Evolutionary conservation across 441 rosid genomes (phyloP).

Genomic region (Populus hybrid): DNA sequence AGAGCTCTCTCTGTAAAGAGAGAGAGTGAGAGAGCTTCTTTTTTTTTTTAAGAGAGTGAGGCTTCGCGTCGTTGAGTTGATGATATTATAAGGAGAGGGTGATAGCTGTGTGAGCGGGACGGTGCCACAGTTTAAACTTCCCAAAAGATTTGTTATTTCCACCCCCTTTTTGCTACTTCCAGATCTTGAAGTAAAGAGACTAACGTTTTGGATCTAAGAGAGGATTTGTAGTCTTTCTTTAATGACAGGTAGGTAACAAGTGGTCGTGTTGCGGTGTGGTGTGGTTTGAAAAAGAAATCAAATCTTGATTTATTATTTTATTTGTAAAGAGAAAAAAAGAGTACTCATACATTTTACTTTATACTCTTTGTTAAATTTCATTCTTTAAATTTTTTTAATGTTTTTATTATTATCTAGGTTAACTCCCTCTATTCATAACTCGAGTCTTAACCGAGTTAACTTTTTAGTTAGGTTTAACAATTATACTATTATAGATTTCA

Average conservation of each 20-base stretch:
- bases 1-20: background rate
- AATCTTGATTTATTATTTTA: too few species aligned
- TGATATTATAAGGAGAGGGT: conserved; percentile 7
- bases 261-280: too few species aligned
- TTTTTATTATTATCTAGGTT: too few species aligned
- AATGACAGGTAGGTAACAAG: background rate
- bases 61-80: conserved; percentile 3
- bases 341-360: too few species aligned
- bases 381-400: rapidly evolving
- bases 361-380: too few species aligned
- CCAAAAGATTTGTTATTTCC: conserved; percentile 5
- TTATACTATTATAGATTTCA: too few species aligned
- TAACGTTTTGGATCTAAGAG: background rate
- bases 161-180: background rate
- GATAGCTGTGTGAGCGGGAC: conserved; percentile 58
- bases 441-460: too few species aligned
- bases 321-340: too few species aligned
- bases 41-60: background rate
- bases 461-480: too few species aligned
- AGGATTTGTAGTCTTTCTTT: background rate
- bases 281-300: too few species aligned
- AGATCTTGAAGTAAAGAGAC: background rate
- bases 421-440: too few species aligned
- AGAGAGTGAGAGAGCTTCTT: conserved; percentile 6
- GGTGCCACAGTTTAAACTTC: conserved; percentile 54